Evolutionary conservation across 176 grass and related monocot genomes (phyloP), one percentile per base, ranked within the genome.

Genomic region (Eragrostis curvula): DNA sequence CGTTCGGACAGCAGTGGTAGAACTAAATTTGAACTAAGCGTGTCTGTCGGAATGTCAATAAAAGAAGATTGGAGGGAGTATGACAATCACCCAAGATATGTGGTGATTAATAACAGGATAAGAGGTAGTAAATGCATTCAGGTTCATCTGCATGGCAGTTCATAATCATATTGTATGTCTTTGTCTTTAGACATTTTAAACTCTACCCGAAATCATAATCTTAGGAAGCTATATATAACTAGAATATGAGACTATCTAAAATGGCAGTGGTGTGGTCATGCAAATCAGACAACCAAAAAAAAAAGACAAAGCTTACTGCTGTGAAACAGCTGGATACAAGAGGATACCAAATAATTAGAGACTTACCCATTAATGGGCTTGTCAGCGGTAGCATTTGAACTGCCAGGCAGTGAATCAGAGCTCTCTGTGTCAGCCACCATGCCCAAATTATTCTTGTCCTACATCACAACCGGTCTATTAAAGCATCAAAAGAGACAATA

Each of bases 341-440:
- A 71, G 49, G 74, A 56, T 25, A 36, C 32, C 4, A 79, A 21
- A 21, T 42, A 81, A 40, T 71, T 48, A 73, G 27, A 29, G 25
- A 67, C 83, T 9, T 84, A 91, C 92, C 89, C 83, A 43, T 80
- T 65, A 30, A 50, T 18, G 7, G 59, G 49, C 48, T 56, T 70
- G 21, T 79, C 83, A 0, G 76, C 62, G 44, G 83, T 18, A 59
- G 62, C 79, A 55, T 78, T 86, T 47, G 79, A 77, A 68, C 67
- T 78, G 53, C 80, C 74, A 71, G 61, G 67, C 65, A 83, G 50
- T 43, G 89, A 89, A 81, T 75, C 63, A 3, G 83, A 77, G 68
- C 81, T 84, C 49, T 89, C 76, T 20, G 77, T 64, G 20, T 86
- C 83, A 78, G 67, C 88, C 79, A 82, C 89, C 89, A 91, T 89